Base-by-base conservation (phyloP, 768 basidiomycete species). In the Rhodosporidiobolus odoratus region DNA sequence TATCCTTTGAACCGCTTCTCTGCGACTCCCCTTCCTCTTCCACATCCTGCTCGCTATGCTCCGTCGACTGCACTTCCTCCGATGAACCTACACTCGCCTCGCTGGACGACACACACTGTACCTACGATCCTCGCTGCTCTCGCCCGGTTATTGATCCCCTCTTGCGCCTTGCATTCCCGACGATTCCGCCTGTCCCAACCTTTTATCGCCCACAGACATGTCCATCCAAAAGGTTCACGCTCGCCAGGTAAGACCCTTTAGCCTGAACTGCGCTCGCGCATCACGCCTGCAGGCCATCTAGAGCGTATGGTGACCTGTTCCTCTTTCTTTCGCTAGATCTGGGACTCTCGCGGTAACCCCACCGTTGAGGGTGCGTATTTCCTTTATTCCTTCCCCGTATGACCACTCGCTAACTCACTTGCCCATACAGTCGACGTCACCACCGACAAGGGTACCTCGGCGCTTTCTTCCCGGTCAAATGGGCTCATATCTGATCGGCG, bases 281-380 rank as follows among this genome's bases (percentile, higher is more conserved):
- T 45, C 41, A 27, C 30, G 27, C 9, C 52, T 19, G n/a, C 12
- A 3, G n/a, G 6, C 50, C 13, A 21, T 62, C 15, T 50, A 3
- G 8, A 23, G 21, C n/a, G n/a, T 2, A 32, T 25, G 7, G 30
- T 50, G 38, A 47, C 38, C 58, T 34, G 27, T 37, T 30, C 2
- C n/a, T 60, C 25, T 43, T 21, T 30, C 35, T 19, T 9, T 23
- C 34, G 32, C 35, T 78, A 97, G 95, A 95, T 98, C 87, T 98
- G 96, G 81, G 95, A 98, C 85, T 97, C 93, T 79, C 92, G 95
- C 79, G 94, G 93, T 77, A 93, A 97, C 86, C 92, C 91, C 78
- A 78, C 78, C 70, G 67, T 77, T 61, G 76, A 76, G 71, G 77
- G 73, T 74, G 38, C 21, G 69, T 61, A 4, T 0, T 47, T n/a